phyloP scores from a whole-genome alignment of 805 yeast genomes.

The Candida andamanensis region DNA sequence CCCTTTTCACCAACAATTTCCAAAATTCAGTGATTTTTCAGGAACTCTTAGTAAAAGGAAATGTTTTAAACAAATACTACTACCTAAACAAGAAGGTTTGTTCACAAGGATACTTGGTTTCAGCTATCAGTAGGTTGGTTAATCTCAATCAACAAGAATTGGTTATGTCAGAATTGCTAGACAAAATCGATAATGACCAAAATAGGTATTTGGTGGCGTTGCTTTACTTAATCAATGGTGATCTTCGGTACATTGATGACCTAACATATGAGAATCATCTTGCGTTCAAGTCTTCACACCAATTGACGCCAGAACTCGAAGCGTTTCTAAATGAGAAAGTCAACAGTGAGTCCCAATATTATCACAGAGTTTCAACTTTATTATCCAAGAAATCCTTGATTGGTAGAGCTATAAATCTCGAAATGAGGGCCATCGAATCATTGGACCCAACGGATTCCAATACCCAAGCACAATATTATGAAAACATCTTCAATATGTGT shows the following conservation, averaged over 20 bases:
- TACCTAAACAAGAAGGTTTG: slow-evolving; percentile 8
- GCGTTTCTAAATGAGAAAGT: slow-evolving; percentile 3
- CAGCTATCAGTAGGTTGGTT: slow-evolving; percentile 26
- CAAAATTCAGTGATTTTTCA: slow-evolving; percentile 4
- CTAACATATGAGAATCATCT: slow-evolving; percentile 8
- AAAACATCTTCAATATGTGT: slow-evolving; percentile 7
- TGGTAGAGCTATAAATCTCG: slow-evolving; percentile 8
- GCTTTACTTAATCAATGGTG: slow-evolving; percentile 25
- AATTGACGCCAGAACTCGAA: slow-evolving; percentile 3
- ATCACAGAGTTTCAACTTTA: slow-evolving; percentile 10
- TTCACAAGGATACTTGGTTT: slow-evolving; percentile 30
- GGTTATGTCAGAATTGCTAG: slow-evolving; percentile 38
- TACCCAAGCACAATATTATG: slow-evolving; percentile 3
- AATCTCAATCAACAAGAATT: slow-evolving; percentile 31
- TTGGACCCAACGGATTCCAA: background rate
- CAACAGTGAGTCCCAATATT: slow-evolving; percentile 6
- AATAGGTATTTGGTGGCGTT: slow-evolving; percentile 29
- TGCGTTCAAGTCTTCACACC: slow-evolving; percentile 1
- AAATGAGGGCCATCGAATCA: slow-evolving; percentile 5
- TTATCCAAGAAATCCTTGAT: slow-evolving; percentile 4
- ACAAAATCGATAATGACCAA: slow-evolving; percentile 31
- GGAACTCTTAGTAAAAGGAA: slow-evolving; percentile 7
- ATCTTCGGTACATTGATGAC: slow-evolving; percentile 6
- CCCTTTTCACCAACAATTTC: slow-evolving; percentile 1
- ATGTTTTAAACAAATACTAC: slow-evolving; percentile 6